Conservation (phyloP, 2,329 filamentous ascomycete genomes). For the Drechslerella dactyloides region DNA sequence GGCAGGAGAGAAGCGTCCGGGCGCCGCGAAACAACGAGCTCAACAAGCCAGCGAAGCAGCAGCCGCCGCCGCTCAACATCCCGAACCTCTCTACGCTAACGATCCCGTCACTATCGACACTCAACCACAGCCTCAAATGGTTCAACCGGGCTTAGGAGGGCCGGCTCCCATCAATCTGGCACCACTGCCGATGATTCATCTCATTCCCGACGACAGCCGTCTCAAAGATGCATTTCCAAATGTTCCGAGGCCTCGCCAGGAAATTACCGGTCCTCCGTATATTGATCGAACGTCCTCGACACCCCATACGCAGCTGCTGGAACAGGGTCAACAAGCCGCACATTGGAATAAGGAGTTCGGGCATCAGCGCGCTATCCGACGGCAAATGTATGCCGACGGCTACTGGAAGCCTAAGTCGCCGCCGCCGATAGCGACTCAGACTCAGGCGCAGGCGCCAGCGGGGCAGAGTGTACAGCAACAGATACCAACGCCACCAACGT, state of each 20-base stretch:
- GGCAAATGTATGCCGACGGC: slow-evolving; percentile 74
- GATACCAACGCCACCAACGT: slow-evolving; percentile 68
- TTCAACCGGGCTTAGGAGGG: slow-evolving; percentile 76
- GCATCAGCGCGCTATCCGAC: slow-evolving; percentile 77
- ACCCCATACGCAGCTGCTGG: slow-evolving; percentile 77
- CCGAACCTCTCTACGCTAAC: slow-evolving; percentile 87
- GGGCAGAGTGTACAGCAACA: slow-evolving; percentile 57
- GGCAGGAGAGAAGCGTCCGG: slow-evolving; percentile 93
- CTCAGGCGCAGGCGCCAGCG: slow-evolving; percentile 19
- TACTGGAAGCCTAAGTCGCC: slow-evolving; percentile 73
- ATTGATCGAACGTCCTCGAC: slow-evolving; percentile 82
- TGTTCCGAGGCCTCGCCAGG: slow-evolving; percentile 84
- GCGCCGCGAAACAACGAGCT: slow-evolving; percentile 71
- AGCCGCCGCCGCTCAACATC: slow-evolving; percentile 77
- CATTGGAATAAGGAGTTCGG: slow-evolving; percentile 88
- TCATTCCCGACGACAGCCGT: slow-evolving; percentile 76
- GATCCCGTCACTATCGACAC: slow-evolving; percentile 70
- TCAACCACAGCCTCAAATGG: slow-evolving; percentile 70
- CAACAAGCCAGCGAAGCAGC: slow-evolving; percentile 53
- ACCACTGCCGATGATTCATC: slow-evolving; percentile 83
- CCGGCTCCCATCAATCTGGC: slow-evolving; percentile 69
- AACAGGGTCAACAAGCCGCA: slow-evolving; percentile 84
- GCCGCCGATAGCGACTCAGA: slow-evolving; percentile 25
- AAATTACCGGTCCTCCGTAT: slow-evolving; percentile 84
- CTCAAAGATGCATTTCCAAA: slow-evolving; percentile 77